Evolutionary conservation across 2,329 filamentous ascomycete species (phyloP), one percentile per base, ranked within the genome.

Genomic region (Fonsecaea nubica): DNA sequence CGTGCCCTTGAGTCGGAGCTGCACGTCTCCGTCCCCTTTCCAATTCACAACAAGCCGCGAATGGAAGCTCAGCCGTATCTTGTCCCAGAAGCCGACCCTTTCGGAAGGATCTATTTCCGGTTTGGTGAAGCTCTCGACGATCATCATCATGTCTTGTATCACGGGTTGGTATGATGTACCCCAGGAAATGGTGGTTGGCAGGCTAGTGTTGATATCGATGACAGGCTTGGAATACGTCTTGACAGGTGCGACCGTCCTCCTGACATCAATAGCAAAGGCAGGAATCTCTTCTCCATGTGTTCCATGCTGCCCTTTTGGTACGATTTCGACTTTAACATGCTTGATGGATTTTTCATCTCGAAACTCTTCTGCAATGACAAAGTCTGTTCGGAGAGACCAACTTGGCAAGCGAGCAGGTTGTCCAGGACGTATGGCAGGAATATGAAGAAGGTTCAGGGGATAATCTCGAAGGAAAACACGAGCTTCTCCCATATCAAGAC

Each of bases 81-180:
- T 99, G 80, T 99, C 95, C 95, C 95, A 99, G 81, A 99, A 99
- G 2, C 95, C 95, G 55, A 96, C 92, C 63, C 91, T 86, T 71
- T 99, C 96, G 0, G 95, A 98, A 0, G 92, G 90, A 77, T 99
- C 96, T 33, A 97, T 84, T 69, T 94, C 93, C 7, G 94, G 92
- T 76, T 99, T 99, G 0, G 94, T 97, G 77, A 99, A 98, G 2
- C 92, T 94, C 79, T 99, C 95, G 68, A 99, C 91, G 32, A 93
- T 93, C 86, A 98, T 97, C 95, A 99, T 99, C 91, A 98, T 97
- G 75, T 99, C 96, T 77, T 99, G 95, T 57, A 99, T 94, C 1
- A 94, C 94, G 33, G 96, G 95, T 75, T 99, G 96, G 75, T 98
- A 99, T 1, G 93, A 97, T 54, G 95, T 93, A 7, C 93, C 93